A percentile compares a stretch with the other conserved stretches of the same genome.
Conservation (phyloP, 1,139 yeast genomes). For the Kodamaea suecica region DNA sequence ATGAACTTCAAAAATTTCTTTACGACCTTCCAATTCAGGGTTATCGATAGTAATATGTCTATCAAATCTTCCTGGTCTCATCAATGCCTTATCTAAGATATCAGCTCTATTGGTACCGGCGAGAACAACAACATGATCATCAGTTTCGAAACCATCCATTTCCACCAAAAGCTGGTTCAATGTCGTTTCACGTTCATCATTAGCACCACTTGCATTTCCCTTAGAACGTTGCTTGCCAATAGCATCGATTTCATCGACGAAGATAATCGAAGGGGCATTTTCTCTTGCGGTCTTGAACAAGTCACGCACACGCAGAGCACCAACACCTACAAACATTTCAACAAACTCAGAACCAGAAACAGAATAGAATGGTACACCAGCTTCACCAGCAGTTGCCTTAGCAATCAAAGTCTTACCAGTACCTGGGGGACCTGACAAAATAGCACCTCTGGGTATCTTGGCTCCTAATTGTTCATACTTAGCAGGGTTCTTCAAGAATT, state of each 20-base stretch:
- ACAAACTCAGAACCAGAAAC: conserved; percentile 98
- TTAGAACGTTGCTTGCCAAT: conserved; percentile 92
- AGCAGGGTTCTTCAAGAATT: conserved; percentile 81
- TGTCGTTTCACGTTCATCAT: conserved; percentile 96
- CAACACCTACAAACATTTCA: conserved; percentile 99
- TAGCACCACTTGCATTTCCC: conserved; percentile 80
- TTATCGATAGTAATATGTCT: conserved; percentile 88
- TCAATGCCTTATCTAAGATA: conserved; percentile 83
- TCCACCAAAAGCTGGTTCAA: conserved; percentile 92
- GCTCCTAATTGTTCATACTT: conserved; percentile 93
- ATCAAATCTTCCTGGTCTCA: conserved; percentile 97
- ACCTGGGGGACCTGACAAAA: conserved; percentile 98
- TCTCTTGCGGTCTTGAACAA: conserved; percentile 88
- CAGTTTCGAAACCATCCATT: conserved; percentile 92
- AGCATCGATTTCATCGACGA: conserved; percentile 97
- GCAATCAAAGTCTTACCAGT: conserved; percentile 97
- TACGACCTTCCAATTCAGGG: conserved; percentile 92
- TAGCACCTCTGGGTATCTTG: conserved; percentile 96
- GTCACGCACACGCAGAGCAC: conserved; percentile 96
- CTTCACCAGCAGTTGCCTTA: conserved; percentile 99
- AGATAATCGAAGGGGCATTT: conserved; percentile 89
- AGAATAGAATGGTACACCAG: conserved; percentile 91
- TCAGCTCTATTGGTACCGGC: conserved; percentile 98
- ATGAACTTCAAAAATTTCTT: conserved; percentile 86
- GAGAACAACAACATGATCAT: conserved; percentile 91